phyloP scores from a whole-genome alignment of 192 early-diverging fungal species.

The Entomortierella lignicola region DNA sequence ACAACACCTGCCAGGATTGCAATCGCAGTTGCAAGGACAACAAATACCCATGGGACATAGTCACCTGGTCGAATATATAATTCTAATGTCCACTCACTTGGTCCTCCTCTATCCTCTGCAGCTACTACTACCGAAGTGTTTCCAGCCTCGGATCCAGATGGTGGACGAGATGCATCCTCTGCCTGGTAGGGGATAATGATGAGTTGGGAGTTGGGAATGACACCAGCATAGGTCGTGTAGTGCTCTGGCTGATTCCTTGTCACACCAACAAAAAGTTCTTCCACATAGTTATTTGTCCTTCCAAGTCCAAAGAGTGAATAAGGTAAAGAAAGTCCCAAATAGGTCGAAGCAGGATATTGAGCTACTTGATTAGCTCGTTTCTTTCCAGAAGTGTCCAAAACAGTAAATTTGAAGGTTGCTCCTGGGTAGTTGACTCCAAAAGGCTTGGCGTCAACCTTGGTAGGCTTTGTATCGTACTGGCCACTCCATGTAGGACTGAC shows the following conservation, averaged over 20 bases:
- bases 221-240: constrained; percentile 77
- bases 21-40: constrained; percentile 77
- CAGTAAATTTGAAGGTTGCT: constrained; percentile 87
- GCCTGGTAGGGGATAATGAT: constrained; percentile 86
- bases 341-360: constrained; percentile 84
- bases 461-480: constrained; percentile 18
- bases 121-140: background rate
- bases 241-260: constrained; percentile 69
- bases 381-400: constrained; percentile 81
- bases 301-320: constrained; percentile 91
- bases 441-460: constrained; percentile 57
- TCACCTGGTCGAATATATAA: constrained; percentile 90
- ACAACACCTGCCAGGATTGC: constrained; percentile 79
- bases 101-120: constrained; percentile 31
- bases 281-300: constrained; percentile 96
- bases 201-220: constrained; percentile 94
- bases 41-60: constrained; percentile 85
- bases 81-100: constrained; percentile 83
- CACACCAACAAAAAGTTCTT: constrained; percentile 89
- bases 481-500: constrained; percentile 70
- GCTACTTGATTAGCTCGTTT: constrained; percentile 84
- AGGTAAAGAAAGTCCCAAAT: constrained; percentile 80
- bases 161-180: constrained; percentile 55
- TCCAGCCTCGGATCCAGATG: constrained; percentile 19
- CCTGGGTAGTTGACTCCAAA: constrained; percentile 89